A percentile compares a stretch with the other conserved stretches of the same genome.
phyloP scores from a whole-genome alignment of 2,329 filamentous ascomycete species.

The Blastomyces parvus region DNA sequence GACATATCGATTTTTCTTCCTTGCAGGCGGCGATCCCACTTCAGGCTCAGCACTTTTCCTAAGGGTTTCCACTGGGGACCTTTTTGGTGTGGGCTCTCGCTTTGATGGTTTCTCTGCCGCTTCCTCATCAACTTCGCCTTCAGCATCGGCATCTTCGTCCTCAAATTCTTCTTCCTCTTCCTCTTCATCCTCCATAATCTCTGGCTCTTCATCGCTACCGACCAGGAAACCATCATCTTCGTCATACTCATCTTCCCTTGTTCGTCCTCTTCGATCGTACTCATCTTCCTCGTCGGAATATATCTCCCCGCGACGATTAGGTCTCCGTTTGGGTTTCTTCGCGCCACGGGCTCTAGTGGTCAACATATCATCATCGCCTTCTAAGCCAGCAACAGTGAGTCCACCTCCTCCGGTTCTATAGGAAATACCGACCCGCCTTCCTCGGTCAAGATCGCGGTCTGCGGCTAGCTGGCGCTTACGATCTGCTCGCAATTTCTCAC shows the following conservation, averaged over 20 bases:
- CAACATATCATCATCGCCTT: constrained; percentile 46
- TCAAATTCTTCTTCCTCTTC: constrained; percentile 33
- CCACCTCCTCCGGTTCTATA: constrained; percentile 40
- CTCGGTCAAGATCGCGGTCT: constrained; percentile 47
- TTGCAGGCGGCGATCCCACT: constrained; percentile 27
- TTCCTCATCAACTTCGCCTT: constrained; percentile 34
- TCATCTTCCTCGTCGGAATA: constrained; percentile 43
- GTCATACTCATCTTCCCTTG: constrained; percentile 72
- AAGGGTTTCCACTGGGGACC: constrained; percentile 14
- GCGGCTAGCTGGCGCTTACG: constrained; percentile 48
- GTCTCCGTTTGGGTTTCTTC: constrained; percentile 28
- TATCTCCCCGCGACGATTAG: constrained; percentile 40
- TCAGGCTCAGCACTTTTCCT: constrained; percentile 16
- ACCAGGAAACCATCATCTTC: constrained; percentile 70
- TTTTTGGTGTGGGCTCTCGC: constrained; percentile 19
- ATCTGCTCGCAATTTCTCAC: constrained; percentile 46
- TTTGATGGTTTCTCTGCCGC: constrained; percentile 19
- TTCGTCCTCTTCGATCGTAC: constrained; percentile 35
- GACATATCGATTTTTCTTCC: constrained; percentile 41
- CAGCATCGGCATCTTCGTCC: constrained; percentile 39
- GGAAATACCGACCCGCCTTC: constrained; percentile 39
- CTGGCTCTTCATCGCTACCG: constrained; percentile 40
- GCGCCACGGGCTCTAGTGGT: constrained; percentile 31
- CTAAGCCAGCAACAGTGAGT: constrained; percentile 47
- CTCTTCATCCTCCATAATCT: constrained; percentile 37